Conservation (phyloP, 257 asterid species). For the Solanum etuberosum region DNA sequence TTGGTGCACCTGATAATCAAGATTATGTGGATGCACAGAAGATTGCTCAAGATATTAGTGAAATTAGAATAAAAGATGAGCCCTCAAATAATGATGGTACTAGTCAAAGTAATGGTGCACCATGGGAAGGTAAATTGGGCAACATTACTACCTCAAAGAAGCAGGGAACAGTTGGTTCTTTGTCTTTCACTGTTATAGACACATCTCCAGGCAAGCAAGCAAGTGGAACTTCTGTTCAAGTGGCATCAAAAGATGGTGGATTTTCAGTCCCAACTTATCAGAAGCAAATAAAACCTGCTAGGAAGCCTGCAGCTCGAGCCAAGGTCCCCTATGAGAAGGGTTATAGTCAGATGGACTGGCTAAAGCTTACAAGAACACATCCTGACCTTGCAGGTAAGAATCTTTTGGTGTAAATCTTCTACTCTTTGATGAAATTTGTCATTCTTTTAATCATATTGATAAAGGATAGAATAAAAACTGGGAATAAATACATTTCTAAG, state of each 20-base stretch:
- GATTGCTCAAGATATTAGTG: conserved; percentile 27
- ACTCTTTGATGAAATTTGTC: background rate
- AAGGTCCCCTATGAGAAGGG: conserved; percentile 85
- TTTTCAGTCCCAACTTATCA: conserved; percentile 18
- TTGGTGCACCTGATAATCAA: conserved; percentile 18
- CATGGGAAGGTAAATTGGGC: conserved; percentile 24
- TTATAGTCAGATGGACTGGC: conserved; percentile 78
- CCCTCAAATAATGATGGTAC: conserved; percentile 9
- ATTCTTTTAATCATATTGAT: background rate
- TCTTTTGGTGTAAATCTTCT: background rate
- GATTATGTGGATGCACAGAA: conserved; percentile 29
- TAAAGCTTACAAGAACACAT: conserved; percentile 64
- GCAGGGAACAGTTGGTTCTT: conserved; percentile 46
- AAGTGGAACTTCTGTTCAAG: conserved; percentile 13
- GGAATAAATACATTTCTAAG: background rate
- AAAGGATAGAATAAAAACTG: background rate
- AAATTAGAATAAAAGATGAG: conserved; percentile 32
- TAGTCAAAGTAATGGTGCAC: conserved; percentile 16
- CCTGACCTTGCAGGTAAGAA: conserved; percentile 71
- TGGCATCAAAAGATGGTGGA: conserved; percentile 16
- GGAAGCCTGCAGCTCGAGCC: conserved; percentile 32
- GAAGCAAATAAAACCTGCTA: conserved; percentile 24
- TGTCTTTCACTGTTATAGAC: conserved; percentile 59
- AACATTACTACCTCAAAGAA: conserved; percentile 17
- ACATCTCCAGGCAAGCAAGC: conserved; percentile 24